These are phyloP conservation scores for Malus sieversii DNA, from an alignment of 306 rosid genomes.

Conservation along the genomic window DNA sequence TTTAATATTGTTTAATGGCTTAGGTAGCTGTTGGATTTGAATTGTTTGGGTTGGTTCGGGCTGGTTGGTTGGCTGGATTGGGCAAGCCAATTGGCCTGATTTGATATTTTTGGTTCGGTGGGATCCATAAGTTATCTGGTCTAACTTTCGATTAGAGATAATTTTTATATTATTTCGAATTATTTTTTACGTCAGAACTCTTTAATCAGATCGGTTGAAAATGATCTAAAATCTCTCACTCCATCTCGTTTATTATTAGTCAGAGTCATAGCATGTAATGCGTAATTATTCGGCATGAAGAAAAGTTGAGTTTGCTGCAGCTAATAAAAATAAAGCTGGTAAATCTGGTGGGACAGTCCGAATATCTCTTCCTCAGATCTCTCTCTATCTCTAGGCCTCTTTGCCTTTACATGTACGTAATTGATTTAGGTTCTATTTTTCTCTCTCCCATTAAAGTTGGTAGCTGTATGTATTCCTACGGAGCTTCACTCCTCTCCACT, in stretches of 20 bases:
- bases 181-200: too few relatives aligned
- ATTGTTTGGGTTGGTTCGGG: too few relatives aligned
- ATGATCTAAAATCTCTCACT: not conserved
- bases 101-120: too few relatives aligned
- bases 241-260: slow-evolving; percentile 12
- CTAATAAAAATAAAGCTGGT: slow-evolving; percentile 36
- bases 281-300: slow-evolving; percentile 25
- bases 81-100: fast-evolving
- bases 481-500: not conserved
- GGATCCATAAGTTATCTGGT: fast-evolving
- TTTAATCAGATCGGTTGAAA: fast-evolving
- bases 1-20: too few relatives aligned
- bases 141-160: fast-evolving
- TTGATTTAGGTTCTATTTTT: not conserved
- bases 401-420: not conserved
- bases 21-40: too few relatives aligned
- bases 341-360: slow-evolving; percentile 94
- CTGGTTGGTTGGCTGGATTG: too few relatives aligned
- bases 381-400: slow-evolving; percentile 18
- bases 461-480: slow-evolving; percentile 3
- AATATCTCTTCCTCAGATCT: slow-evolving; percentile 59
- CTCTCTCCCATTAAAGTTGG: slow-evolving; percentile 5
- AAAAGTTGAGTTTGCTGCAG: slow-evolving; percentile 16
- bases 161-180: too few relatives aligned
- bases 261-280: slow-evolving; percentile 31